phyloP scores from a whole-genome alignment of 23 red algal species.

The Gracilaria gracilis region DNA sequence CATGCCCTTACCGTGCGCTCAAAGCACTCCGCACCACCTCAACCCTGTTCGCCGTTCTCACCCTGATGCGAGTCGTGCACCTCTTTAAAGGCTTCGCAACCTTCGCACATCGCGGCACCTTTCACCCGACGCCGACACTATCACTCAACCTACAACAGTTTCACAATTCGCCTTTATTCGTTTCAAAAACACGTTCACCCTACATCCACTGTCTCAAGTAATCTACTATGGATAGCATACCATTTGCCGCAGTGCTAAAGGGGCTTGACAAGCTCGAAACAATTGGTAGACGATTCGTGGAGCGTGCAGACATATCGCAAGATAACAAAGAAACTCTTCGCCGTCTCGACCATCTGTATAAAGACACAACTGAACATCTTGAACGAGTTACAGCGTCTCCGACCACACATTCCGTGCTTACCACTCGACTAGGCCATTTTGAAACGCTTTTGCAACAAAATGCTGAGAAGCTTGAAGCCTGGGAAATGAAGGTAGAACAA shows the following conservation, averaged over 20 bases:
- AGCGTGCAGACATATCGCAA: neutral
- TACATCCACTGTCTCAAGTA: too few relatives aligned
- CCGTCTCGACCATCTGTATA: neutral
- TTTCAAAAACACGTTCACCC: too few relatives aligned
- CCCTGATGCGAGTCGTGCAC: too few relatives aligned
- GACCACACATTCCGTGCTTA: neutral
- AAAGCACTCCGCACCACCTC: too few relatives aligned
- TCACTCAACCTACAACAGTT: too few relatives aligned
- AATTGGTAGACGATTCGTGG: neutral
- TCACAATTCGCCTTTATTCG: too few relatives aligned
- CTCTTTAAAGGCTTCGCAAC: too few relatives aligned
- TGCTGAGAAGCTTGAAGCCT: neutral
- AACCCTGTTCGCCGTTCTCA: too few relatives aligned
- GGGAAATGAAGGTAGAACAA: neutral
- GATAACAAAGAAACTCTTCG: neutral
- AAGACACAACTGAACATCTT: neutral
- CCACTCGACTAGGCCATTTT: neutral
- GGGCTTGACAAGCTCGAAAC: neutral
- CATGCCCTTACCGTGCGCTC: too few relatives aligned
- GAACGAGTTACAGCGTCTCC: neutral
- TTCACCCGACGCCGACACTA: too few relatives aligned
- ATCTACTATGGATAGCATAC: too few relatives aligned
- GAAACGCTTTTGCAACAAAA: constrained; percentile 11
- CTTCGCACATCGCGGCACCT: too few relatives aligned
- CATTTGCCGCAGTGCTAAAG: neutral